These are phyloP conservation scores for Penicillium roqueforti DNA, from an alignment of 495 filamentous ascomycete genomes.

Conservation along the genomic window DNA sequence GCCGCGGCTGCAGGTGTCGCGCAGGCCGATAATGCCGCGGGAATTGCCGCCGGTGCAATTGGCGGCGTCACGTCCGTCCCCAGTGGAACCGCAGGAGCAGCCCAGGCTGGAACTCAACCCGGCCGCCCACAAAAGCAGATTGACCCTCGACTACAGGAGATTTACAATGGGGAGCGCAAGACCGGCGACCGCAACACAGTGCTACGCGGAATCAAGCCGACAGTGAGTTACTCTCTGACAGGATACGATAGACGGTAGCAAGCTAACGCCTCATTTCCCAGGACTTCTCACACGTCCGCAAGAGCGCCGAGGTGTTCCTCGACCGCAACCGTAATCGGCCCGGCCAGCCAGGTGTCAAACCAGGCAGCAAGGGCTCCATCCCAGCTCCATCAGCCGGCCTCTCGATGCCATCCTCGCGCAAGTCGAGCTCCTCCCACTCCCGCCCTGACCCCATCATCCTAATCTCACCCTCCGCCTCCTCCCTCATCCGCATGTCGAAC, in stretches of 20 bases:
- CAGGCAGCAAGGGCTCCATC: constrained; percentile 35
- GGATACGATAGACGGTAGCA: background rate
- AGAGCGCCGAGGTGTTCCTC: constrained; percentile 76
- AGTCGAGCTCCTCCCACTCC: constrained; percentile 50
- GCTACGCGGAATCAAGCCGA: constrained; percentile 83
- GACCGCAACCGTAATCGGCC: constrained; percentile 50
- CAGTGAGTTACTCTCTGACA: constrained; percentile 53
- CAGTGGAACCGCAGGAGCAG: constrained; percentile 48
- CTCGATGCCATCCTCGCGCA: constrained; percentile 40
- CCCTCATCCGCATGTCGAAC: constrained; percentile 95
- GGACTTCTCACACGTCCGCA: constrained; percentile 95
- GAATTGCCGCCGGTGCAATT: constrained; percentile 41
- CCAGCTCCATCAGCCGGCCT: constrained; percentile 44
- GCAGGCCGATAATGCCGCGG: constrained; percentile 33
- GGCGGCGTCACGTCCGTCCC: constrained; percentile 37
- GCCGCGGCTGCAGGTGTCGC: constrained; percentile 42
- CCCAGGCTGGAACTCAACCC: constrained; percentile 49
- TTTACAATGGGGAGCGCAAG: constrained; percentile 84
- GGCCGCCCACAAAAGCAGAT: constrained; percentile 53
- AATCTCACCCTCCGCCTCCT: constrained; percentile 95
- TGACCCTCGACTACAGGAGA: constrained; percentile 76
- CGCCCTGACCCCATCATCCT: constrained; percentile 94
- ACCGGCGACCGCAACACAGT: constrained; percentile 91
- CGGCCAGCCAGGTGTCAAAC: constrained; percentile 40
- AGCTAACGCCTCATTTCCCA: constrained; percentile 28